These are phyloP conservation scores for Coemansia sp. DNA, from an alignment of 192 early-diverging fungal genomes.

Conservation along the genomic window DNA sequence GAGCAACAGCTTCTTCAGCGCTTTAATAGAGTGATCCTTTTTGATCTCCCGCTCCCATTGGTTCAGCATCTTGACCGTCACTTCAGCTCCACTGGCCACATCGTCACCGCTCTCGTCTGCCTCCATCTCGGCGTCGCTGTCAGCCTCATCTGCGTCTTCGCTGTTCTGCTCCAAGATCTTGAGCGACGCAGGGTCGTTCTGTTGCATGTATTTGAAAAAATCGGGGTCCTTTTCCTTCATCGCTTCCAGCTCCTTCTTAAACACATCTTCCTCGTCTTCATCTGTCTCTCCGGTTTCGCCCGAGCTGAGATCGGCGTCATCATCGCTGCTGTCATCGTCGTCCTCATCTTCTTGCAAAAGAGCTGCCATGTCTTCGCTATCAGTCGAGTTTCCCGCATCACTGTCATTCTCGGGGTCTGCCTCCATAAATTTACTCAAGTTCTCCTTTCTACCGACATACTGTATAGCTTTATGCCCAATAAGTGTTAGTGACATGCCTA, in stretches of 20 bases:
- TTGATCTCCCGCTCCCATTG: slow-evolving; percentile 67
- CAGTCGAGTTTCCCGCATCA: slow-evolving; percentile 2
- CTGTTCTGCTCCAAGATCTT: slow-evolving; percentile 68
- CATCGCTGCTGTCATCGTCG: slow-evolving; percentile 19
- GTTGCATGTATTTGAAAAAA: slow-evolving; percentile 88
- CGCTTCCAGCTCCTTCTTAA: slow-evolving; percentile 81
- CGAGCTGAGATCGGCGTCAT: slow-evolving; percentile 5
- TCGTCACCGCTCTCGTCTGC: slow-evolving; percentile 33
- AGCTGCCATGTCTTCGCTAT: slow-evolving; percentile 12
- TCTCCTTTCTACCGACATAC: slow-evolving; percentile 12
- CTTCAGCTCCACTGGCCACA: slow-evolving; percentile 49
- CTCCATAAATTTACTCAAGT: slow-evolving; percentile 42
- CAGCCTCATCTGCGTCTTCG: slow-evolving; percentile 28
- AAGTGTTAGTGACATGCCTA: not conserved
- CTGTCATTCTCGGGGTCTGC: slow-evolving; percentile 23
- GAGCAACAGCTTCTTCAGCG: slow-evolving; percentile 71
- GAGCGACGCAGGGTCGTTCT: slow-evolving; percentile 83
- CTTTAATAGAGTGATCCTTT: slow-evolving; percentile 63
- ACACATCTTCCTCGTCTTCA: slow-evolving; percentile 62
- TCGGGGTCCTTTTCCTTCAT: slow-evolving; percentile 85
- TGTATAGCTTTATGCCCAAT: too few species aligned
- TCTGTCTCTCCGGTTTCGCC: slow-evolving; percentile 31
- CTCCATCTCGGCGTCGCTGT: slow-evolving; percentile 36
- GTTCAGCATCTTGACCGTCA: slow-evolving; percentile 75
- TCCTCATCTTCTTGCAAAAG: slow-evolving; percentile 20